Evolutionary conservation across 2,329 filamentous ascomycete species (phyloP), one percentile per base, ranked within the genome.

Genomic region (Monosporascus cannonballus): DNA sequence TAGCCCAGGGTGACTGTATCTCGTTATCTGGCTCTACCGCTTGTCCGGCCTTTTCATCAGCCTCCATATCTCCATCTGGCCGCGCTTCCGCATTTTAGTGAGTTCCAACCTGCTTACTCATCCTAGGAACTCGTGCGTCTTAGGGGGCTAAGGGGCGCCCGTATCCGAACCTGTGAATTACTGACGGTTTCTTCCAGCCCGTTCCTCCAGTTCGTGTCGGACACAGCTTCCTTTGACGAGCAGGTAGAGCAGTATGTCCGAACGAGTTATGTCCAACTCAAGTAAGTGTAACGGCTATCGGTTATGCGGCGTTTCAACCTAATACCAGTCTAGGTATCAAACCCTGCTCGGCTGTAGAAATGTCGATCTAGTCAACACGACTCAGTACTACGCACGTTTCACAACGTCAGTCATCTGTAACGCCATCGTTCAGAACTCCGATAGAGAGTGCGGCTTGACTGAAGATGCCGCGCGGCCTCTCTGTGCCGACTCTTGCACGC

Each of bases 331-430:
- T 47, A 97, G 93, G 76, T 99, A 93, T 71, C 79, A 89, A 68
- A 77, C 80, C 50, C 76, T 90, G 47, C 81, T 99, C 58, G 93
- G 93, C 52, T 99, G 94, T 69, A 78, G 81, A 47, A 80, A 81
- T 56, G 77, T 96, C 63, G 83, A 94, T 64, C 79, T 92, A 52
- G 83, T 83, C 52, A 89, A 96, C 67, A 86, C 90, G 4, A 86
- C 83, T 60, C 80, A 87, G 64, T 82, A 92, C 64, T 99, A 99
- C 72, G 93, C 94, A 48, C 87, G 94, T 62, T 99, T 93, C 72
- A 96, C 93, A 5, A 94, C 85, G 47, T 94, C 89, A 56, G 86
- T 95, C 58, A 80, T 99, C 59, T 99, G 94, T 79, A 97, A 95
- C 76, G 81, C 89, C 59, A 88, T 99, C 66, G 83, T 99, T 49